Evolutionary conservation across 2,329 filamentous ascomycete species (phyloP), one percentile per base, ranked within the genome.

Genomic region (Davidsoniella neocaledoniae): DNA sequence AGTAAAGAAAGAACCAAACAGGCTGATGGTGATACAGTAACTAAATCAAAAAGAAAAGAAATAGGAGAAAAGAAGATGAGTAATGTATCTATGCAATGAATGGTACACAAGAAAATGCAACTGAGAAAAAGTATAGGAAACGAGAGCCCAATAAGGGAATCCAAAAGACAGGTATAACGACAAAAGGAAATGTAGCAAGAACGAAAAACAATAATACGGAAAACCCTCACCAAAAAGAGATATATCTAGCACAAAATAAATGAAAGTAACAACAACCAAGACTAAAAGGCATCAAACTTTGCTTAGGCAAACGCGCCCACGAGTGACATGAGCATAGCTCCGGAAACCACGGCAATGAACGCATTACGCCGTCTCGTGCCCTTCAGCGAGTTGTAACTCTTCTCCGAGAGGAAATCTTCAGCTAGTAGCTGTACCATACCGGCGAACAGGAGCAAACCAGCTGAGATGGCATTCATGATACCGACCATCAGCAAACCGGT

Each of bases 401-500:
- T 81, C 56, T 86, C 81, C 10, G 76, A 78, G 53, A 87, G 59
- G 57, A 93, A 93, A 58, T 94, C 86, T 63, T 93, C 86, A 0
- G 85, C 83, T 43, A 94, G 70, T 17, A 94, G 70, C 65, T 94
- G 85, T 3, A 93, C 86, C 41, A 94, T 66, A 0, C 84, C 85
- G 0, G 86, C 86, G 60, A 90, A 93, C 3, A 93, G 68, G 25
- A 94, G 64, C 46, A 94, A 68, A 0, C 86, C 86, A 46, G 81
- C 81, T 8, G 82, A 87, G 47, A 93, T 82, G 38, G 84, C 85
- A 58, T 94, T 93, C 73, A 90, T 91, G 60, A 88, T 77, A 6
- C 86, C 86, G 5, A 93, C 86, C 66, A 90, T 81, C 23, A 93
- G 66, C 44, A 93, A 65, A 0, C 86, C 86, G 0, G 78, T 76